These are phyloP conservation scores for Skeletonema grethae DNA, from an alignment of 108 stramenopile species.

Conservation along the genomic window DNA sequence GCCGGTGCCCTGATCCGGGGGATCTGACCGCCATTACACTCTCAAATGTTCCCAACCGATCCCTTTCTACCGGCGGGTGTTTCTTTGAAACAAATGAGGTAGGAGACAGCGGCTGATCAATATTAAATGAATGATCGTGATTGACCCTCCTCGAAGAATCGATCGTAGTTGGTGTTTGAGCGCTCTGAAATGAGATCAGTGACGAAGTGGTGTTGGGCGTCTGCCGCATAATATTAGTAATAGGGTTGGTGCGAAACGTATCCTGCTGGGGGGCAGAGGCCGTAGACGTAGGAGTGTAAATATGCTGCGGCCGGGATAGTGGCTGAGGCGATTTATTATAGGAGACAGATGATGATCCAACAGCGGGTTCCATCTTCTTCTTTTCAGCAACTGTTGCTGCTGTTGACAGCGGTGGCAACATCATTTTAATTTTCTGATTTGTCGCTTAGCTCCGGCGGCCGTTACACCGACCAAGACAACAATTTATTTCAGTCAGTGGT, in stretches of 20 bases:
- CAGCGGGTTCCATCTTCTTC: neutral
- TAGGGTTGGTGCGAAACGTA: neutral
- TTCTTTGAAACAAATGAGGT: neutral
- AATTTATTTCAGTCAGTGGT: too few relatives aligned
- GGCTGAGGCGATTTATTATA: neutral
- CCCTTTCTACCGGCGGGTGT: neutral
- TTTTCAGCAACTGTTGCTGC: neutral
- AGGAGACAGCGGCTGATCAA: neutral
- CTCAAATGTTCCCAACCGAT: slow-evolving; percentile 14
- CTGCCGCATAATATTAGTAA: neutral
- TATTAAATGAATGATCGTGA: neutral
- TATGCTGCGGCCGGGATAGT: neutral
- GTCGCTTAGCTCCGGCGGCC: too few relatives aligned
- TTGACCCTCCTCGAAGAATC: neutral
- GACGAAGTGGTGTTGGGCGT: neutral
- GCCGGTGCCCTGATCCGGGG: slow-evolving; percentile 2
- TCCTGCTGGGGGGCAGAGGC: neutral
- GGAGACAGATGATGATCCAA: neutral
- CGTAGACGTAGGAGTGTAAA: neutral
- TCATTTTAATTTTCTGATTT: neutral
- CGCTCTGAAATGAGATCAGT: neutral
- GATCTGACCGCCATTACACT: slow-evolving; percentile 36
- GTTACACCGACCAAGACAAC: too few relatives aligned
- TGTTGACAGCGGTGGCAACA: neutral
- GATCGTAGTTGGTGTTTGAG: neutral